Conservation (phyloP, 306 rosid species). For the Purshia tridentata region DNA sequence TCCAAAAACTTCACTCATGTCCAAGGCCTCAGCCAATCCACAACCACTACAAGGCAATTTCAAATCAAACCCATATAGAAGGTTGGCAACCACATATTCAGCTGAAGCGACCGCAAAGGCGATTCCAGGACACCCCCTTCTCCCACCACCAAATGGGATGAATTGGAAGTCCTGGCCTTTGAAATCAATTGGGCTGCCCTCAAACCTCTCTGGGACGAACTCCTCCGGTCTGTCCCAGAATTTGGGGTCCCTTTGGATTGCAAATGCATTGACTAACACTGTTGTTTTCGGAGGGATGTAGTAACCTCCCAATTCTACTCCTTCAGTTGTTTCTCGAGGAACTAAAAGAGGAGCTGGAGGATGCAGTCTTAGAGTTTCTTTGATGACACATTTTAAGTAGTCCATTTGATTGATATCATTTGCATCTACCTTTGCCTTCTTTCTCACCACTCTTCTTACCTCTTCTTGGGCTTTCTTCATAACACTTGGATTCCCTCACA, state of each 20-base stretch:
- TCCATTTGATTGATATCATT: slow-evolving; percentile 38
- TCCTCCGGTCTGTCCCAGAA: slow-evolving; percentile 39
- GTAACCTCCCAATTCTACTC: slow-evolving; percentile 39
- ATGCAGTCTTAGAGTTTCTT: slow-evolving; percentile 55
- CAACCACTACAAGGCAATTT: slow-evolving; percentile 6
- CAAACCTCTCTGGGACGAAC: slow-evolving; percentile 47
- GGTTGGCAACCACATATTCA: slow-evolving; percentile 19
- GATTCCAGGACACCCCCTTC: slow-evolving; percentile 35
- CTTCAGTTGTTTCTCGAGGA: slow-evolving; percentile 30
- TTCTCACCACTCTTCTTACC: slow-evolving; percentile 50
- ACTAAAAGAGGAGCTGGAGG: slow-evolving; percentile 42
- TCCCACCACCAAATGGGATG: slow-evolving; percentile 34
- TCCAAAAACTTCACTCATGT: slow-evolving; percentile 31
- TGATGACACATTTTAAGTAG: slow-evolving; percentile 46
- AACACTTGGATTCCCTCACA: slow-evolving; percentile 30
- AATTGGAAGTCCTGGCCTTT: slow-evolving; percentile 27
- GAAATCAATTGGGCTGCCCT: slow-evolving; percentile 22
- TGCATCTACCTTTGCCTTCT: slow-evolving; percentile 36
- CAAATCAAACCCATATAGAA: slow-evolving; percentile 28
- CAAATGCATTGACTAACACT: no score
- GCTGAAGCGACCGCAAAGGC: slow-evolving; percentile 17
- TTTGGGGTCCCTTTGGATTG: no score
- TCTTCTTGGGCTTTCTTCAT: slow-evolving; percentile 62
- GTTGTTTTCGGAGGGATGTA: slow-evolving; percentile 34
- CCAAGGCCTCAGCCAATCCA: slow-evolving; percentile 14